Base-by-base conservation (phyloP, 177 flowering plant species). In the Vitis hybrid region DNA sequence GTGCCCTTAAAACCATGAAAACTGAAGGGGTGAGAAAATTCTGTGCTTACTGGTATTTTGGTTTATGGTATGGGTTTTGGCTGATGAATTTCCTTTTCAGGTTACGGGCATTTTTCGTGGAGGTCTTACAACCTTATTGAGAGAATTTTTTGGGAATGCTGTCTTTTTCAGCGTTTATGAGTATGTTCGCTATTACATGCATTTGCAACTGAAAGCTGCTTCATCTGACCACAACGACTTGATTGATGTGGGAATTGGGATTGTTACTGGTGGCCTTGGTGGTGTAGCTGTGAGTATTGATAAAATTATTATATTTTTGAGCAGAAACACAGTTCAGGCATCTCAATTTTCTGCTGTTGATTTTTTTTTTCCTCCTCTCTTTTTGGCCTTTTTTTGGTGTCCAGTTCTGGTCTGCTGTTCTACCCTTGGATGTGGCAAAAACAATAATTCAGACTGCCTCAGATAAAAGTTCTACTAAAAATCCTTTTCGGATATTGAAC, bases 361-460 rank as follows among this genome's bases (percentile, higher is more conserved):
- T 75, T 48, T 57, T 62, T 39, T 56, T 12, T 9, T n/a, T 51
- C 48, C 45, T 6, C 51, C 17, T 57, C 17, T 51, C 51, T 51
- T 50, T 48, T 4, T 57, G 9, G 45, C 45, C 8, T 39, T 39
- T 39, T 7, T 39, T 39, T 39, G 45, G 6, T 39, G 45, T 63
- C 58, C 81, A 91, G 98, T 94, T 80, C 71, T 94, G 98, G 98
- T 84, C 81, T 60, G 80, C 82, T 76, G 94, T 89, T 79, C 78
- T 91, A 68, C 96, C 97, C 0, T 65, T 94, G 74, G 97, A 94
- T 77, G 94, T 94, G 51, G 94, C 97, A 56, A 91, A 91, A 78
- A 94, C 96, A 58, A 80, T 88, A 60, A 89, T 90, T 68, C 96
- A 94, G 76, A 92, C 97, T 60, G 56, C 86, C 55, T 72, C 89